Base-by-base conservation (phyloP, 306 rosid genomes). In the Quercus alba region DNA sequence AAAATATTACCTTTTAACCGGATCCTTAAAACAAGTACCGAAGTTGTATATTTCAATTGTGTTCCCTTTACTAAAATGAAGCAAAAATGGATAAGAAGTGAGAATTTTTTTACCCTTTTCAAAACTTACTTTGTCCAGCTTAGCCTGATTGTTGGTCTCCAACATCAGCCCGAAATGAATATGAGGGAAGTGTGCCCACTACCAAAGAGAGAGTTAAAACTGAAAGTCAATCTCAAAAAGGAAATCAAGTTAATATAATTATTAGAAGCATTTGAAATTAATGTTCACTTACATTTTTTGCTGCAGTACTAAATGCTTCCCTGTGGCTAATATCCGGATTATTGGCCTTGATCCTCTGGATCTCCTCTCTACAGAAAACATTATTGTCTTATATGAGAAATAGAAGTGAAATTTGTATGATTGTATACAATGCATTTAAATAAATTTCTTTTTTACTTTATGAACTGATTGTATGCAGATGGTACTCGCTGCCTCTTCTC, bases 401-500 rank as follows among this genome's bases (percentile, higher is more conserved):
- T 72, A 75, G 20, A 25, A 7, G 23, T 8, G 52, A 31, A 19
- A 3, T 33, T 68, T 35, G 41, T 64, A 30, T 21, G 12, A 33
- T 68, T 35, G 41, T 30, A 30, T 3, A 23, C 6, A 59, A n/a
- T 8, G 63, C 28, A 7, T 57, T 41, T 8, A 41, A 41, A 41
- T 41, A 41, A 41, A 41, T 73, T 73, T 21, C n/a, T 54, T 78
- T 52, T 33, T 89, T 94, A 96, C 99, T 91, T 96, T 86, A 96
- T 96, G 90, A 96, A 96, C 92, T 93, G 99, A 78, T 96, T 96
- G 80, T 96, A 96, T 75, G 99, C 99, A 88, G 99, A 96, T 79
- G 98, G 99, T 77, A 93, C 99, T 75, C 98, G 94, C 89, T 96
- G 99, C 93, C 97, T 91, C 97, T 96, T 96, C 93, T 91, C 98